These are phyloP conservation scores for Apiospora rasikravindrae DNA, from an alignment of 2,329 filamentous ascomycete genomes.

Conservation along the genomic window DNA sequence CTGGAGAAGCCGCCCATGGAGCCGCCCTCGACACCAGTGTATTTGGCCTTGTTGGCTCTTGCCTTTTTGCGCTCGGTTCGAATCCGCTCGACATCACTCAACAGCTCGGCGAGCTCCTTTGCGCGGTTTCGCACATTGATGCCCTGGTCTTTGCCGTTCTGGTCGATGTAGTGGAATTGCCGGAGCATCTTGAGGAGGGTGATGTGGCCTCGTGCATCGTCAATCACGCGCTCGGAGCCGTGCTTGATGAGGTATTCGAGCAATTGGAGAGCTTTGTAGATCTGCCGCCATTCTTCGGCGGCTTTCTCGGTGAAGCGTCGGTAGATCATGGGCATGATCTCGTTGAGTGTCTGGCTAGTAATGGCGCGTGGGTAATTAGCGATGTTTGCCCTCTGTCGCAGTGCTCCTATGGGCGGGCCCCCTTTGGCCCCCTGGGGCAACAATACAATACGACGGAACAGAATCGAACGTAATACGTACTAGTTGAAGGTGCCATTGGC, in stretches of 20 bases:
- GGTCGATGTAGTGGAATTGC: slow-evolving; percentile 96
- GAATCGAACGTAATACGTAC: slow-evolving; percentile 51
- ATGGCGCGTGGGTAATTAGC: background rate
- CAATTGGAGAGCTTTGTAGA: slow-evolving; percentile 97
- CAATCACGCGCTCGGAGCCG: slow-evolving; percentile 94
- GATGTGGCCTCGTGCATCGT: slow-evolving; percentile 93
- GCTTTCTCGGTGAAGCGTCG: slow-evolving; percentile 98
- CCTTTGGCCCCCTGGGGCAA: background rate
- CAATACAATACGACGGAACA: slow-evolving; percentile 40
- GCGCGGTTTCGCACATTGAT: slow-evolving; percentile 96
- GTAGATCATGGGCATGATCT: slow-evolving; percentile 99
- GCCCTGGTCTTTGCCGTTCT: slow-evolving; percentile 97
- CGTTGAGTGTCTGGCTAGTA: slow-evolving; percentile 87
- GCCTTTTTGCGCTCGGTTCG: slow-evolving; percentile 87
- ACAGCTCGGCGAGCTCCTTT: slow-evolving; percentile 92
- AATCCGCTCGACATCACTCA: slow-evolving; percentile 90
- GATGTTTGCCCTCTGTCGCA: background rate
- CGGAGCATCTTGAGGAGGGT: slow-evolving; percentile 97
- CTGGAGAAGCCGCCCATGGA: slow-evolving; percentile 63
- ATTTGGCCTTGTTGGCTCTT: slow-evolving; percentile 88
- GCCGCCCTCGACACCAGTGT: slow-evolving; percentile 89
- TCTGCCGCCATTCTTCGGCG: slow-evolving; percentile 98
- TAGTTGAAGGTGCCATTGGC: slow-evolving; percentile 98
- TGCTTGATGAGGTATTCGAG: slow-evolving; percentile 98
- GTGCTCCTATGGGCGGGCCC: background rate